phyloP scores from a whole-genome alignment of 768 basidiomycete genomes.

The Cystoderma amianthinum region DNA sequence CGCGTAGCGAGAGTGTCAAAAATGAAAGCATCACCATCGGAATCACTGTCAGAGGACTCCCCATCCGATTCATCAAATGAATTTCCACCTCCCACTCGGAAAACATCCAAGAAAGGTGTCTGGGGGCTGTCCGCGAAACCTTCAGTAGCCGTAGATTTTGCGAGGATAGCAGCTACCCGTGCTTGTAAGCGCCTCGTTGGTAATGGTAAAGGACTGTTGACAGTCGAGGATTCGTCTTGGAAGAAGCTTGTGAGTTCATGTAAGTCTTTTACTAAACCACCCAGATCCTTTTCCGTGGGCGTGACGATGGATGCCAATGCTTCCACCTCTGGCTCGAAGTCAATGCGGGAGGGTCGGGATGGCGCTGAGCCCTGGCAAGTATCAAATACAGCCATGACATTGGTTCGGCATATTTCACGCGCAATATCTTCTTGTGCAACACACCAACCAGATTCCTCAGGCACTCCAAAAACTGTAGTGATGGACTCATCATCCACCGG shows the following conservation, averaged over 20 bases:
- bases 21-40: slow-evolving; percentile 54
- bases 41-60: slow-evolving; percentile 39
- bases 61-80: slow-evolving; percentile 40
- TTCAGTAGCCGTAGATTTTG: slow-evolving; percentile 61
- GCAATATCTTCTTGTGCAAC: slow-evolving; percentile 60
- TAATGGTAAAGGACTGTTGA: slow-evolving; percentile 24
- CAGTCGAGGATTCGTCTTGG: slow-evolving; percentile 33
- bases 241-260: slow-evolving; percentile 74
- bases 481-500: slow-evolving; percentile 42
- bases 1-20: slow-evolving; percentile 47
- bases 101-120: slow-evolving; percentile 77
- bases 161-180: slow-evolving; percentile 75
- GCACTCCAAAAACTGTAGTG: slow-evolving; percentile 75
- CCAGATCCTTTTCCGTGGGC: slow-evolving; percentile 55
- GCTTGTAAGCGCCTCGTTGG: slow-evolving; percentile 66
- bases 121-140: slow-evolving; percentile 53
- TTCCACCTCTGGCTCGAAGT: slow-evolving; percentile 62
- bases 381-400: slow-evolving; percentile 81
- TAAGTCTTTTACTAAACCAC: slow-evolving; percentile 71
- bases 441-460: slow-evolving; percentile 83
- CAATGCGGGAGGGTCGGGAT: slow-evolving; percentile 61
- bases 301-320: slow-evolving; percentile 33
- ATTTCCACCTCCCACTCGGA: slow-evolving; percentile 44
- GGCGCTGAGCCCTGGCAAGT: slow-evolving; percentile 60
- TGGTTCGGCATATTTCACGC: slow-evolving; percentile 60